Evolutionary conservation across 371 early-diverging fungal species (phyloP).

Genomic region (Mucor mucedo): DNA sequence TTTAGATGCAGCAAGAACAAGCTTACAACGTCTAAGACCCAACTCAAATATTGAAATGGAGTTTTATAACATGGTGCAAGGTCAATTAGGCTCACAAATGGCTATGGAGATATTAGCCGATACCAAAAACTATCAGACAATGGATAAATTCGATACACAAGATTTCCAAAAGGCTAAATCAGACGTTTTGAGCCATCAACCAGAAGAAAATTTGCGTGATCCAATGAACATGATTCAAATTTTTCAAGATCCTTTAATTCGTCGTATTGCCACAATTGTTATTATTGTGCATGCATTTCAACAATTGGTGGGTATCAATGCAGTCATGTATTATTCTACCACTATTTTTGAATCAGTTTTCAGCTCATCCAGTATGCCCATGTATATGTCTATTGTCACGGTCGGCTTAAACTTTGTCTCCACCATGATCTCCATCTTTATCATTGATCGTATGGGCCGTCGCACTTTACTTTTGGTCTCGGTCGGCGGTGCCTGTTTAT

Average conservation of each 20-base stretch:
- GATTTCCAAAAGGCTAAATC: background rate
- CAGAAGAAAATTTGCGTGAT: background rate
- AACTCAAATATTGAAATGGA: conserved; percentile 9
- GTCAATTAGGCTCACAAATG: conserved; percentile 10
- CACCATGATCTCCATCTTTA: conserved; percentile 51
- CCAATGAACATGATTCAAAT: conserved; percentile 37
- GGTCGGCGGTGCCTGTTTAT: conserved; percentile 57
- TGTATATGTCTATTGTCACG: conserved; percentile 57
- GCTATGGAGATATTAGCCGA: background rate
- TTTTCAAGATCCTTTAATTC: conserved; percentile 44
- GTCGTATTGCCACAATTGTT: conserved; percentile 59
- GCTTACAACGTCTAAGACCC: conserved; percentile 57
- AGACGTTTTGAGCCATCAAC: background rate
- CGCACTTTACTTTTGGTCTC: conserved; percentile 66
- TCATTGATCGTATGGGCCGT: conserved; percentile 42
- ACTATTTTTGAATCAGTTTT: conserved; percentile 56
- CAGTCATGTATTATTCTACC: conserved; percentile 79
- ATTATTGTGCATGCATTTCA: conserved; percentile 61
- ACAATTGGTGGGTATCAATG: conserved; percentile 88
- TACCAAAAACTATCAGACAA: background rate
- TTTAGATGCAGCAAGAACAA: conserved; percentile 56
- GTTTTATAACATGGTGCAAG: conserved; percentile 19
- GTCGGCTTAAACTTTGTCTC: conserved; percentile 66
- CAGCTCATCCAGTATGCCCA: conserved; percentile 47
- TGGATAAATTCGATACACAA: background rate